These are phyloP conservation scores for Glycyrrhiza uralensis DNA, from an alignment of 306 rosid species.

Conservation along the genomic window DNA sequence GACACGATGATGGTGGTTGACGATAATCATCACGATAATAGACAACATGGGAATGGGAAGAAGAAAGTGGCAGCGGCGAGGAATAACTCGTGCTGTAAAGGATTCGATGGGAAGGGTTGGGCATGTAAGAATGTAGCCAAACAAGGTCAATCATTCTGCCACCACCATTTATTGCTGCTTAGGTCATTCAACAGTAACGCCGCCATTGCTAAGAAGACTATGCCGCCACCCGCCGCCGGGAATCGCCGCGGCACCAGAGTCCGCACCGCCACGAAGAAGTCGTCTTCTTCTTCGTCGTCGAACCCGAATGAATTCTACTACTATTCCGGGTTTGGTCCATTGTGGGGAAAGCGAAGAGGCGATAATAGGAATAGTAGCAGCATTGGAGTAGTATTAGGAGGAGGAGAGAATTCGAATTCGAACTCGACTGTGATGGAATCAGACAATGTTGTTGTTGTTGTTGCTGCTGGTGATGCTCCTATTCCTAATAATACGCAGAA, in stretches of 20 bases:
- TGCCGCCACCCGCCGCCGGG: neutral
- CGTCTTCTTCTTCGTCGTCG: neutral
- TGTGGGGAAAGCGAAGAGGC: constrained; percentile 59
- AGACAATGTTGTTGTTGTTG: neutral
- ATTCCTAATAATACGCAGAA: neutral
- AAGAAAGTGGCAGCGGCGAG: too few species aligned
- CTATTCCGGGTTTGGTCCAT: constrained; percentile 83
- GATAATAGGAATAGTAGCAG: constrained; percentile 12
- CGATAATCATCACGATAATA: constrained; percentile 12
- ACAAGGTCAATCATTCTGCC: constrained; percentile 39
- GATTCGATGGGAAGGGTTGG: constrained; percentile 39
- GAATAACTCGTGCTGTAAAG: neutral
- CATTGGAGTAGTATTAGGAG: too few species aligned
- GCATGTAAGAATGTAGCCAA: constrained; percentile 41
- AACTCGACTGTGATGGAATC: neutral
- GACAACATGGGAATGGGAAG: too few species aligned
- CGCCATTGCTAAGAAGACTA: neutral
- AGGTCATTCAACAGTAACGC: constrained; percentile 21
- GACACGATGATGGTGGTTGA: neutral
- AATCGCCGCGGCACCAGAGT: constrained; percentile 16
- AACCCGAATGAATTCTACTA: constrained; percentile 72
- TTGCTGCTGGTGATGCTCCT: neutral
- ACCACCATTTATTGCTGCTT: constrained; percentile 32
- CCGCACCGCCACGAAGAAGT: constrained; percentile 18
- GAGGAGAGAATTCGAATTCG: neutral